phyloP scores from a whole-genome alignment of 371 early-diverging fungal genomes.

The Apophysomyces variabilis region DNA sequence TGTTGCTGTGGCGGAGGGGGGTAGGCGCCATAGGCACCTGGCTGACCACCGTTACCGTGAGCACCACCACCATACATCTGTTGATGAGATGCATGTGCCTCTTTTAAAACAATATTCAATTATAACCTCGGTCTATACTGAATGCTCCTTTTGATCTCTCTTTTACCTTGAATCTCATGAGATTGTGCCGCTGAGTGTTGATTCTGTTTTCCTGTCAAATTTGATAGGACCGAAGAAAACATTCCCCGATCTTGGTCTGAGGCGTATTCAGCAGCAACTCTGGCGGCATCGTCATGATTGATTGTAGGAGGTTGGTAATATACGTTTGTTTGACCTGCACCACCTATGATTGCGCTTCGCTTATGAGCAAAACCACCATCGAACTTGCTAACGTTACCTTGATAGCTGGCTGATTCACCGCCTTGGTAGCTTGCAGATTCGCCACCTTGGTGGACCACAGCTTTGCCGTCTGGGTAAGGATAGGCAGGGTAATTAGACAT shows the following conservation, averaged over 20 bases:
- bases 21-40: slow-evolving; percentile 11
- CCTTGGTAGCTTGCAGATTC: slow-evolving; percentile 40
- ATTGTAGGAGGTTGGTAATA: slow-evolving; percentile 10
- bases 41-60: neutral
- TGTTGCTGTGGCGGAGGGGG: slow-evolving; percentile 22
- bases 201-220: slow-evolving; percentile 26
- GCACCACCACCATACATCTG: slow-evolving; percentile 27
- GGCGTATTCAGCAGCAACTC: slow-evolving; percentile 22
- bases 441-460: slow-evolving; percentile 29
- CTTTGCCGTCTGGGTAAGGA: slow-evolving; percentile 12
- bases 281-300: slow-evolving; percentile 19
- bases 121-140: neutral
- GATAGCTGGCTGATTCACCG: neutral
- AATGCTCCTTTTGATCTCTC: neutral
- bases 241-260: slow-evolving; percentile 23
- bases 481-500: slow-evolving; percentile 3
- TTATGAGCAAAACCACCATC: neutral
- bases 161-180: slow-evolving; percentile 37
- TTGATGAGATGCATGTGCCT: slow-evolving; percentile 25
- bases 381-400: too few relatives aligned
- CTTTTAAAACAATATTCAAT: neutral
- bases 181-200: slow-evolving; percentile 25
- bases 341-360: neutral
- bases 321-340: neutral
- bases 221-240: slow-evolving; percentile 28